Evolutionary conservation across 495 filamentous ascomycete species (phyloP).

Genomic region (Penicillium coffeae): DNA sequence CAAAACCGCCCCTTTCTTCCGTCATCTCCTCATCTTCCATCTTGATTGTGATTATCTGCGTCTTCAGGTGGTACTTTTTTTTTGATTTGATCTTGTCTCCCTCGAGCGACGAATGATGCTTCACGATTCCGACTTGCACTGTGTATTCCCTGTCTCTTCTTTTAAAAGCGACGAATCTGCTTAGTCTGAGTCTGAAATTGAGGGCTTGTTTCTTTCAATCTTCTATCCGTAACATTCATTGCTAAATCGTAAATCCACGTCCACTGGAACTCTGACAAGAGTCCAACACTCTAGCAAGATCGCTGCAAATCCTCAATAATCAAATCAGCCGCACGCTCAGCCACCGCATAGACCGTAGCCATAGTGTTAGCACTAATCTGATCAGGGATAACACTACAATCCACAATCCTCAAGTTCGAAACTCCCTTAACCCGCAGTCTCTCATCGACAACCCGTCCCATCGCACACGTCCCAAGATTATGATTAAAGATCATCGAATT

Average conservation of each 20-base stretch:
- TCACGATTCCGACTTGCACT: neutral
- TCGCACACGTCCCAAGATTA: constrained; percentile 41
- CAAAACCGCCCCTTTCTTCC: neutral
- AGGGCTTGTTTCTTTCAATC: neutral
- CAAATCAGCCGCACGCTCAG: constrained; percentile 48
- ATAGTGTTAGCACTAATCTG: constrained; percentile 49
- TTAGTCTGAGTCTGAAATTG: constrained; percentile 2
- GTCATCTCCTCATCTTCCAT: neutral
- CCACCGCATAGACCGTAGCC: constrained; percentile 55
- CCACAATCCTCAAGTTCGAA: constrained; percentile 44
- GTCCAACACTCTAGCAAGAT: too few species aligned
- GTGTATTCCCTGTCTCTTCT: neutral
- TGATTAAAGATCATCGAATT: constrained; percentile 31
- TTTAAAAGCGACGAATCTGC: constrained; percentile 3
- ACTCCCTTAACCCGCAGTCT: constrained; percentile 46
- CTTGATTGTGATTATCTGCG: neutral
- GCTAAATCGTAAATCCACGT: neutral
- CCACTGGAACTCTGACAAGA: too few species aligned
- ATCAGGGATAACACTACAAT: constrained; percentile 55
- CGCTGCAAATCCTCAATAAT: constrained; percentile 30
- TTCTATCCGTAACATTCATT: neutral
- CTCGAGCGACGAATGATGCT: neutral
- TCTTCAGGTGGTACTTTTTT: neutral
- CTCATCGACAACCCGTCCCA: constrained; percentile 45
- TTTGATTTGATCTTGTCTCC: neutral